A percentile compares a stretch with the other conserved stretches of the same genome.
These are phyloP conservation scores for Calonectria henricotiae DNA, from an alignment of 2,329 filamentous ascomycete genomes.

Conservation along the genomic window DNA sequence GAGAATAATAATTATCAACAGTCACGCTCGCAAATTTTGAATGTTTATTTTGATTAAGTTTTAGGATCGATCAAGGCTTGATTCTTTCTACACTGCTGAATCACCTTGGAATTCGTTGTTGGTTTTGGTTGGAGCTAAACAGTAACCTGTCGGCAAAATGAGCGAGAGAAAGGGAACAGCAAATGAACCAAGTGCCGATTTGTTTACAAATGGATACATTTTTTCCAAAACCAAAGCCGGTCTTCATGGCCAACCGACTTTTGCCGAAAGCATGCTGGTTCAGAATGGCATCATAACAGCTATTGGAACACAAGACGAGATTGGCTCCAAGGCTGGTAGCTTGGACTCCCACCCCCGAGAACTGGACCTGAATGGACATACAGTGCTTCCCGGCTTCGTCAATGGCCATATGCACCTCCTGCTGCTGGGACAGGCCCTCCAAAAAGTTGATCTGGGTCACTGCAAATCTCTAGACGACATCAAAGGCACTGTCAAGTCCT, in stretches of 20 bases:
- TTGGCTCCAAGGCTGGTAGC: fast-evolving
- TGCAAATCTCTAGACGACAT: conserved; percentile 30
- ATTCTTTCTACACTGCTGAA: not conserved
- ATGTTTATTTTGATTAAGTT: not conserved
- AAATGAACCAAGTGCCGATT: not conserved
- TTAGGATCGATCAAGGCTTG: not conserved
- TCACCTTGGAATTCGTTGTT: not conserved
- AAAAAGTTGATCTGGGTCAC: conserved; percentile 17
- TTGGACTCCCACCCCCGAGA: not conserved
- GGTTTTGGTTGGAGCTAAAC: not conserved
- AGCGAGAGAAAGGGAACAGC: not conserved
- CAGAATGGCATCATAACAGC: conserved; percentile 53
- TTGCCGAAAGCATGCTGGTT: conserved; percentile 54
- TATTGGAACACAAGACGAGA: conserved; percentile 52
- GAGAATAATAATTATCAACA: not conserved
- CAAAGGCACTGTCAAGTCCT: conserved; percentile 2
- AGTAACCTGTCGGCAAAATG: not conserved
- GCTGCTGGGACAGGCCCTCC: conserved; percentile 26
- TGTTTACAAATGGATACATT: conserved; percentile 50
- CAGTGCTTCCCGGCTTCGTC: conserved; percentile 43
- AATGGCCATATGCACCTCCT: conserved; percentile 36
- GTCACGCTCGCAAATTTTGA: not conserved
- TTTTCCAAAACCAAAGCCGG: conserved; percentile 39
- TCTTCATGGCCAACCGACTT: conserved; percentile 43
- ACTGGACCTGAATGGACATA: conserved; percentile 53